Conservation (phyloP, 1,284 basidiomycete genomes). For the Rhodotorula sp. region DNA sequence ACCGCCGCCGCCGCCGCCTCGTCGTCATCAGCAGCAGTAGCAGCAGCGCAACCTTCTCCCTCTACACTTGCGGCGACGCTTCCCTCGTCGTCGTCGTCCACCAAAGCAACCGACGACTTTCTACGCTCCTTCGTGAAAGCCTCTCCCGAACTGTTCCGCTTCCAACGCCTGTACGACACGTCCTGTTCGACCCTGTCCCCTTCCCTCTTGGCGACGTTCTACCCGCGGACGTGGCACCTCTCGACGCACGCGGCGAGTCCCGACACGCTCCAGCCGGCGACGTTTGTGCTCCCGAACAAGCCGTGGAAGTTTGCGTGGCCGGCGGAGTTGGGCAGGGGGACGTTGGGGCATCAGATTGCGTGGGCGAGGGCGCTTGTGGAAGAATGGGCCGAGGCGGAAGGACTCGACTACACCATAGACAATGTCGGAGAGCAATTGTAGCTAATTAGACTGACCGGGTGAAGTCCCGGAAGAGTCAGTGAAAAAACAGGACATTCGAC, state of each 20-base stretch:
- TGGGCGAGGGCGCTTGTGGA: conserved; percentile 21
- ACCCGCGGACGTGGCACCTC: conserved; percentile 14
- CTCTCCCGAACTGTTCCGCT: conserved; percentile 30
- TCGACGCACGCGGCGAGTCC: not conserved
- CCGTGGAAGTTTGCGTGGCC: conserved; percentile 22
- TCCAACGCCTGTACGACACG: conserved; percentile 31
- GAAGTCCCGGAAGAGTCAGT: not conserved
- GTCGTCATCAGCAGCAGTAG: conserved; percentile 3
- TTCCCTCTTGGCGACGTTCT: not conserved
- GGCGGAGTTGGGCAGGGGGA: conserved; percentile 24
- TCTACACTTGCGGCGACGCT: not conserved
- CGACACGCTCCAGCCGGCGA: not conserved
- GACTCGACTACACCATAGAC: conserved; percentile 18
- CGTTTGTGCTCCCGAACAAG: conserved; percentile 15
- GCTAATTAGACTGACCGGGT: too few species aligned
- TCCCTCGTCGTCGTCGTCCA: not conserved
- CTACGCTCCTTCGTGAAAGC: conserved; percentile 25
- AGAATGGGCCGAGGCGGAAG: conserved; percentile 22
- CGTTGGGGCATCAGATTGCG: conserved; percentile 24
- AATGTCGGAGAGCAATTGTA: conserved; percentile 13
- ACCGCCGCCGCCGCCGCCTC: not conserved
- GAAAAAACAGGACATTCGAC: too few species aligned
- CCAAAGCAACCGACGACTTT: conserved; percentile 19
- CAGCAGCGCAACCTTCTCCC: not conserved
- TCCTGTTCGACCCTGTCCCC: conserved; percentile 10